phyloP scores from a whole-genome alignment of 208 protist genomes.

The Entamoeba invadens region DNA sequence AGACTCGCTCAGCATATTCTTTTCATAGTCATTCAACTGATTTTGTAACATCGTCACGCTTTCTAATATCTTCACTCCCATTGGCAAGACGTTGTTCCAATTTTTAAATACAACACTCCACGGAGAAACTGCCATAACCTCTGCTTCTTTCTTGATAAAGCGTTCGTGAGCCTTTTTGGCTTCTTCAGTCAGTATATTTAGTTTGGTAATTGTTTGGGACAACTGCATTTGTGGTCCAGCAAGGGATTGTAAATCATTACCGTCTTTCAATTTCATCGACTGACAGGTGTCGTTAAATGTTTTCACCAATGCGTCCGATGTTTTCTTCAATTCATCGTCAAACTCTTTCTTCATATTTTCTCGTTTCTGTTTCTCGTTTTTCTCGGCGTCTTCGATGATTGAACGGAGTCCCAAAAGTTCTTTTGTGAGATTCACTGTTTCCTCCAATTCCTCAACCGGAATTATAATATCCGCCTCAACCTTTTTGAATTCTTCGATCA shows the following conservation, averaged over 20 bases:
- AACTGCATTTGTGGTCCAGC: neutral
- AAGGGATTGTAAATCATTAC: neutral
- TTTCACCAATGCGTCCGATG: neutral
- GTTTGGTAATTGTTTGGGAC: neutral
- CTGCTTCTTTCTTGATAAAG: neutral
- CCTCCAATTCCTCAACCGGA: neutral
- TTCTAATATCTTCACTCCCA: neutral
- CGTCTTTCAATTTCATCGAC: neutral
- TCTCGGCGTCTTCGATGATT: neutral
- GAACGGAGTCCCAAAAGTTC: neutral
- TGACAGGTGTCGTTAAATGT: neutral
- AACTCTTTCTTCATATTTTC: neutral
- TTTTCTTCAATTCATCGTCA: neutral
- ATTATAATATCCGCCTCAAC: neutral
- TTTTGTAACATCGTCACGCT: neutral
- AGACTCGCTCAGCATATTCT: neutral
- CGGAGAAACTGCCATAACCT: neutral
- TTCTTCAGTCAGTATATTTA: neutral
- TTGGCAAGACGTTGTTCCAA: neutral
- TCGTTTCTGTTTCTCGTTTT: neutral
- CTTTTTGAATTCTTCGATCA: neutral
- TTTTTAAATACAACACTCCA: neutral
- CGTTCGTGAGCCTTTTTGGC: neutral
- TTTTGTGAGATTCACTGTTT: neutral
- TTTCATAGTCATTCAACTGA: neutral